Evolutionary conservation across 2,329 filamentous ascomycete genomes (phyloP), one percentile per base, ranked within the genome.

Genomic region (Diplocarpon rosae): DNA sequence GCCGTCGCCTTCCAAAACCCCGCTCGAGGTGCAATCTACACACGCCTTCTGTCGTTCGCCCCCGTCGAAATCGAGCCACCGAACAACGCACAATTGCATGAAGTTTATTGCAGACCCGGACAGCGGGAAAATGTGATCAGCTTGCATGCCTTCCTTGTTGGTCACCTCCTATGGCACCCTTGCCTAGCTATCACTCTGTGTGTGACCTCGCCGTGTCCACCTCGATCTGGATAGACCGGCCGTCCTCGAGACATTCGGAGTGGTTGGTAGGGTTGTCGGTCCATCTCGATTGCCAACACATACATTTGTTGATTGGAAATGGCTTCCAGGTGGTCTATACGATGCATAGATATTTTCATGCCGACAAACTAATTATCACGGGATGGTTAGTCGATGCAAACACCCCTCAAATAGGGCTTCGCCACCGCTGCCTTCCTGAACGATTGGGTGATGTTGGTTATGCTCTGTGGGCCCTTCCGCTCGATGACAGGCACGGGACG

Each of bases 51-150:
- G 15, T 27, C 39, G 28, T 44, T 43, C 32, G 42, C 46, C 45
- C 41, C 41, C 46, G 43, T 41, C 39, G 24, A 28, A 48, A 42
- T 51, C 42, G 41, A 53, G 30, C 45, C 52, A 54, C 51, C 47
- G 53, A 45, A 55, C 55, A 49, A 57, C 46, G 49, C 50, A 58
- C 48, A 50, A 50, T 20, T 56, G 51, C 55, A 56, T 45, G 40
- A 41, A 46, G 44, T 45, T 39, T 35, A 48, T 51, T 42, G 45
- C 37, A 41, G 39, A 43, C 38, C 33, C 42, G 32, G 38, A 29
- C 33, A 35, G n/a, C 37, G 9, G 27, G 24, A 27, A 12, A 28
- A 40, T 39, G 24, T 43, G 40, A 39, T 41, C 40, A 27, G 27
- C 31, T 41, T 40, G 46, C 41, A 43, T 34, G n/a, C 37, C 31